phyloP scores from a whole-genome alignment of 345 rosid genomes.

The Syzygium grande region DNA sequence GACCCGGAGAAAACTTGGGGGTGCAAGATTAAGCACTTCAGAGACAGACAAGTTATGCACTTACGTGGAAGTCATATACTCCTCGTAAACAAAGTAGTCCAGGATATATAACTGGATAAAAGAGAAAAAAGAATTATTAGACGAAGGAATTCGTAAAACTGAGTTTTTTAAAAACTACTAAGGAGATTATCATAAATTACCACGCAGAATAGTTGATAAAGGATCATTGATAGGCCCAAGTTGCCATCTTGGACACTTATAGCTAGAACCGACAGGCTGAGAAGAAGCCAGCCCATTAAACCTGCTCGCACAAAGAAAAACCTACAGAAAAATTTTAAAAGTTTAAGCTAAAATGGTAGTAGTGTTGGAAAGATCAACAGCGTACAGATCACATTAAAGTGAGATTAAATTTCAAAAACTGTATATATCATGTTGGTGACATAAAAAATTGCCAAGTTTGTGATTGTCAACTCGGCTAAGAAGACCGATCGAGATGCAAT shows the following conservation, averaged over 20 bases:
- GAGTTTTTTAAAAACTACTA: neutral
- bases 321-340: constrained; percentile 18
- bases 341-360: neutral
- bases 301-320: constrained; percentile 96
- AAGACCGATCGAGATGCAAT: too few species aligned
- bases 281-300: constrained; percentile 95
- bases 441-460: too few species aligned
- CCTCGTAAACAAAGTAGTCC: constrained; percentile 86
- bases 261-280: constrained; percentile 74
- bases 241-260: constrained; percentile 48
- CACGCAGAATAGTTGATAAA: constrained; percentile 73
- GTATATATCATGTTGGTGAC: too few species aligned
- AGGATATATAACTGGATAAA: constrained; percentile 58
- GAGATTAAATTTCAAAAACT: constrained; percentile 12
- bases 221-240: constrained; percentile 63
- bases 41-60: constrained; percentile 15
- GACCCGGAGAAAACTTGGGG: neutral
- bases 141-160: neutral
- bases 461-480: too few species aligned
- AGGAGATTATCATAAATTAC: constrained; percentile 30
- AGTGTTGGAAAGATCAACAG: neutral
- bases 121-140: neutral
- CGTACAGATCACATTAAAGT: neutral
- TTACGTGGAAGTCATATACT: constrained; percentile 98
- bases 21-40: neutral